These are phyloP conservation scores for Penicillium psychrosexuale DNA, from an alignment of 2,329 filamentous ascomycete species.

Conservation along the genomic window DNA sequence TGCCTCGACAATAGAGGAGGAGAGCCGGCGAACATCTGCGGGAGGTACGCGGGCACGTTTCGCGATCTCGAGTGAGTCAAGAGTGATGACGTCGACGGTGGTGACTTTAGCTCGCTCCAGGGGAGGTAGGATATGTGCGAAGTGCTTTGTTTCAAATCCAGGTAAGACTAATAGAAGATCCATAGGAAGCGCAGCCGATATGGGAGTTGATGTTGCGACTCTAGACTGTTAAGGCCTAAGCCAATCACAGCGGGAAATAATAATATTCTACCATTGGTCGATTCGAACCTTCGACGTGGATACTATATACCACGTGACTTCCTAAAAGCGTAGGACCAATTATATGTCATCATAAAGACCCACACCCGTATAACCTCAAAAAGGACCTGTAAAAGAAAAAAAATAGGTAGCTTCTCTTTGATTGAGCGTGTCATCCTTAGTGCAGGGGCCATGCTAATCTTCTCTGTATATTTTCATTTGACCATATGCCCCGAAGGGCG, in stretches of 20 bases:
- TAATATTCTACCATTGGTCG: not conserved
- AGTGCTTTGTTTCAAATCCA: constrained; percentile 68
- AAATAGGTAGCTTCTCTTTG: constrained; percentile 70
- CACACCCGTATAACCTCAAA: not conserved
- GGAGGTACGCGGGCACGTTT: constrained; percentile 80
- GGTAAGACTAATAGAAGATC: constrained; percentile 83
- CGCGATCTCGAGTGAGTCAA: constrained; percentile 77
- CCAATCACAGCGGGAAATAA: constrained; percentile 13
- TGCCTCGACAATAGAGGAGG: constrained; percentile 62
- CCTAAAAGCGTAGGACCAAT: not conserved
- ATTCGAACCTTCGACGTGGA: not conserved
- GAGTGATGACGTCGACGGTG: constrained; percentile 78
- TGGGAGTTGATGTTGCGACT: constrained; percentile 3
- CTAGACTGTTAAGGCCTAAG: constrained; percentile 6
- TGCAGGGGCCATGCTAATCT: constrained; percentile 79
- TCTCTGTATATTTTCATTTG: constrained; percentile 69
- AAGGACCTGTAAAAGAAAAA: constrained; percentile 45
- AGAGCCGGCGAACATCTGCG: constrained; percentile 72
- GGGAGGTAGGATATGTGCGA: constrained; percentile 70
- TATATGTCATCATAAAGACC: too few relatives aligned
- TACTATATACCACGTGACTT: not conserved
- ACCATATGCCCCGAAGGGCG: constrained; percentile 55
- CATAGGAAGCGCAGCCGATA: constrained; percentile 29
- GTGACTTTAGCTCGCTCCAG: constrained; percentile 76
- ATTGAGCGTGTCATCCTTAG: constrained; percentile 93